Percentiles rank a stretch among this genome's conserved stretches.
These are phyloP conservation scores for Candida michaelii DNA, from an alignment of 805 yeast genomes.

Conservation along the genomic window DNA sequence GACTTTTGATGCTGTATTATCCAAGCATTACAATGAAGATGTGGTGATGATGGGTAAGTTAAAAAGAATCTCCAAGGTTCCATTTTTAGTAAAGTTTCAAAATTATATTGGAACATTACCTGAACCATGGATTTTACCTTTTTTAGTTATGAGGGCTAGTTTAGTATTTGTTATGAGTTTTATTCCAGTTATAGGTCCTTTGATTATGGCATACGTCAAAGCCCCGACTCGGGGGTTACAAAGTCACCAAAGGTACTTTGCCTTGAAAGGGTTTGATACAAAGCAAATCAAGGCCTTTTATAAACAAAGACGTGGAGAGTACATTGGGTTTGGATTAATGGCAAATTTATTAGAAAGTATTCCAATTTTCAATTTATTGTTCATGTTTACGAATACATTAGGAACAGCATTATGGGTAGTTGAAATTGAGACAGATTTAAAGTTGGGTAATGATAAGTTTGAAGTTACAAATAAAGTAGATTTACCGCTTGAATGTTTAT, in stretches of 20 bases:
- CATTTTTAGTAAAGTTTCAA: constrained; percentile 30
- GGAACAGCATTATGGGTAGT: constrained; percentile 70
- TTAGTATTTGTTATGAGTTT: constrained; percentile 40
- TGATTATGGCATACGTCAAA: constrained; percentile 46
- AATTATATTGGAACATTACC: constrained; percentile 36
- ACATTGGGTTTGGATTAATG: constrained; percentile 53
- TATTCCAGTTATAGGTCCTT: constrained; percentile 63
- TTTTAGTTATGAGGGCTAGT: constrained; percentile 37
- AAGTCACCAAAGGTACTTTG: constrained; percentile 57
- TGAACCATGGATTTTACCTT: constrained; percentile 35
- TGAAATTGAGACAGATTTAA: constrained; percentile 22
- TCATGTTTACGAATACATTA: constrained; percentile 56
- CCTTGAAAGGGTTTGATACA: constrained; percentile 49
- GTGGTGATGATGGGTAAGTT: constrained; percentile 42
- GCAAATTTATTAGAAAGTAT: constrained; percentile 52
- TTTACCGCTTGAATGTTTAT: constrained; percentile 6
- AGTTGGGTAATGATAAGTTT: constrained; percentile 3
- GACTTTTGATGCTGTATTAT: constrained; percentile 49
- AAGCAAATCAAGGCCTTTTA: constrained; percentile 42
- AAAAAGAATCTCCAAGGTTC: constrained; percentile 28
- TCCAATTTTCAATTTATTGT: constrained; percentile 54
- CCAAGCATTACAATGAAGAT: constrained; percentile 45
- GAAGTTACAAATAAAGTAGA: constrained; percentile 1
- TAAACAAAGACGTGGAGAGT: constrained; percentile 37
- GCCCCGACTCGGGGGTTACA: constrained; percentile 56